Conservation (phyloP, 148 eudicot species). For the Amaranthus palmeri region DNA sequence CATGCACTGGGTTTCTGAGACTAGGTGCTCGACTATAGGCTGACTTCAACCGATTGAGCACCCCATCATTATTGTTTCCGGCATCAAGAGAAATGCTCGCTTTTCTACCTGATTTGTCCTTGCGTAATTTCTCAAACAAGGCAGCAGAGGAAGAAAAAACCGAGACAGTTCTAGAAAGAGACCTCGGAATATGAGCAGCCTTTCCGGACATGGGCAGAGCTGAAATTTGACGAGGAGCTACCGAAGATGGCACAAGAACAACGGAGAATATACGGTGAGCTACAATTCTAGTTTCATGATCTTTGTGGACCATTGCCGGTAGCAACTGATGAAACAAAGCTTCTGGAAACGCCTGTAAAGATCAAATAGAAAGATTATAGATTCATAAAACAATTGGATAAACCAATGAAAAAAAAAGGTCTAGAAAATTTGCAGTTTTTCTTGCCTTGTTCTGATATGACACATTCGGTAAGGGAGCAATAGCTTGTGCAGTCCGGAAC, state of each 20-base stretch:
- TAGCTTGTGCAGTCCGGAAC: slow-evolving; percentile 86
- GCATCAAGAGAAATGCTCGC: slow-evolving; percentile 34
- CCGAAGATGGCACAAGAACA: slow-evolving; percentile 93
- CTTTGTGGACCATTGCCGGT: slow-evolving; percentile 89
- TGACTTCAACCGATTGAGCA: slow-evolving; percentile 66
- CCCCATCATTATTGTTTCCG: slow-evolving; percentile 38
- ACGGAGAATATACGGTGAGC: slow-evolving; percentile 92
- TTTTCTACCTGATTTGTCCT: slow-evolving; percentile 43
- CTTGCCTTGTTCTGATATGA: slow-evolving; percentile 75
- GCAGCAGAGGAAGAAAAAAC: slow-evolving; percentile 99
- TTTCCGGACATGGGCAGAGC: slow-evolving; percentile 30
- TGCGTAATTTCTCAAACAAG: slow-evolving; percentile 73
- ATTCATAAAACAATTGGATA: not conserved
- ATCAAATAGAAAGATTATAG: not conserved
- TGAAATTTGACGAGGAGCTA: slow-evolving; percentile 53
- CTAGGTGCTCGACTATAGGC: slow-evolving; percentile 68
- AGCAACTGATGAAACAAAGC: slow-evolving; percentile 89
- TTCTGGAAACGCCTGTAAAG: slow-evolving; percentile 85
- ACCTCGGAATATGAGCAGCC: slow-evolving; percentile 49
- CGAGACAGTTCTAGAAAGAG: slow-evolving; percentile 91
- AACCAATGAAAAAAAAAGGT: not conserved
- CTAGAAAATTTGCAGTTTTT: not conserved
- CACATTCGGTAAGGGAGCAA: slow-evolving; percentile 77
- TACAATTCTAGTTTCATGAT: slow-evolving; percentile 82
- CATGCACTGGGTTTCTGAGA: slow-evolving; percentile 26